Evolutionary conservation across 2,329 filamentous ascomycete species (phyloP), one percentile per base, ranked within the genome.

Genomic region (Calycina herbarum): DNA sequence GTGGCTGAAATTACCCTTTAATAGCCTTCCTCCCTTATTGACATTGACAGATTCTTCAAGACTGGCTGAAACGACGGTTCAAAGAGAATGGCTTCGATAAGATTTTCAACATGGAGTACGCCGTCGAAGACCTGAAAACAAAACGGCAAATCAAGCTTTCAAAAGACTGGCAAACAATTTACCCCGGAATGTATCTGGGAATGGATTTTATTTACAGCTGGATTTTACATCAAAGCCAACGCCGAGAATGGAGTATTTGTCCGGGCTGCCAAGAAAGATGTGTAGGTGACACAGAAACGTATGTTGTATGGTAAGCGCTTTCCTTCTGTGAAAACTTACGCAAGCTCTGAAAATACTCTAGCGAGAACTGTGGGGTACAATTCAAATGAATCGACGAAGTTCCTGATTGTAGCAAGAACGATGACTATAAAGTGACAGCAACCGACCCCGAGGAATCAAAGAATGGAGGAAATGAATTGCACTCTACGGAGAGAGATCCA

Each of bases 261-360:
- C 42, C 42, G 1, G 15, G 4, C 6, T 45, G 42, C n/a, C 7
- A 45, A 45, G 42, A 45, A 20, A n/a, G 8, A 20, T 45, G 13
- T 20, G 42, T 8, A 8, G 42, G 42, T 5, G n/a, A 45, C 3
- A 45, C 17, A n/a, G n/a, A 45, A 4, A 20, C 1, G 6, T 45
- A n/a, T 20, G n/a, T 20, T 3, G 5, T 45, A 2, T 45, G 42
- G 42, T 45, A 45, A 20, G 42, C 7, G 6, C 5, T 4, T 45
- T 4, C 17, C 2, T 5, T 5, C n/a, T n/a, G 2, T 1, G 2
- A 1, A 2, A 5, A n/a, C n/a, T 5, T 45, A 0, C 1, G 4
- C 15, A 6, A 6, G n/a, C 5, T 6, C 42, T 45, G n/a, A 45
- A 3, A 11, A 20, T 5, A 4, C 1, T n/a, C 2, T 20, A 45